phyloP scores from a whole-genome alignment of 225 moss, liverwort and hornwort species.

The Pseudoscleropodium purum region DNA sequence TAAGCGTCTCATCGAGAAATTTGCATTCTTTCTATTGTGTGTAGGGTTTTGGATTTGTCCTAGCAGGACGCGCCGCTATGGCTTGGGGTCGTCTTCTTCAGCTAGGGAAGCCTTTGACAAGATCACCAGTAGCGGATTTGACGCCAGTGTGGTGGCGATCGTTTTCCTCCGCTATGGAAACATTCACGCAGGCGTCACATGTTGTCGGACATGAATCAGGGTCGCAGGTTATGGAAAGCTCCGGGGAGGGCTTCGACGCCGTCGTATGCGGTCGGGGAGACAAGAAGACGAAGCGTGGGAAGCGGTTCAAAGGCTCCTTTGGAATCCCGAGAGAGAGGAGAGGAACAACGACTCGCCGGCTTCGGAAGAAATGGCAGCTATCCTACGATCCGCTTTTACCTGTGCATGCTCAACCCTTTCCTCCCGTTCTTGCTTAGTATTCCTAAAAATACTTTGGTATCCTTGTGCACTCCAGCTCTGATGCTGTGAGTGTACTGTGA shows the following conservation, averaged over 20 bases:
- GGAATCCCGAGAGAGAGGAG: constrained; percentile 69
- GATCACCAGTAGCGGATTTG: background rate
- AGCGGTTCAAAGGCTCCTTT: constrained; percentile 77
- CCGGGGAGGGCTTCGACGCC: background rate
- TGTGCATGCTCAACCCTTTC: constrained; percentile 53
- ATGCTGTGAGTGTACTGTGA: background rate
- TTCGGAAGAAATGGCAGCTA: constrained; percentile 77
- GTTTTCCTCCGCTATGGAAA: constrained; percentile 8
- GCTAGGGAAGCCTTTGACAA: constrained; percentile 17
- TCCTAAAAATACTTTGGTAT: background rate
- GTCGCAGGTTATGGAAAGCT: background rate
- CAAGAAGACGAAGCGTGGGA: constrained; percentile 92
- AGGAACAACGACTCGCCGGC: constrained; percentile 52
- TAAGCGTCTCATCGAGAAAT: background rate
- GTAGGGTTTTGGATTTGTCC: background rate
- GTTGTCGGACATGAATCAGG: background rate
- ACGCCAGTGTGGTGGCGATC: constrained; percentile 8
- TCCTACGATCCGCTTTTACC: constrained; percentile 61
- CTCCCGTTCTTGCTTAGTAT: constrained; percentile 49
- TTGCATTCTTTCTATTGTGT: background rate
- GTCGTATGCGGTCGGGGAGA: constrained; percentile 79
- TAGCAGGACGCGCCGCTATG: constrained; percentile 3
- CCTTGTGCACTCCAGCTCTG: background rate
- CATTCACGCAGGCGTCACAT: background rate
- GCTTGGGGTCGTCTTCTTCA: constrained; percentile 34